These are phyloP conservation scores for Mortierella hygrophila DNA, from an alignment of 192 early-diverging fungal species.

Conservation along the genomic window DNA sequence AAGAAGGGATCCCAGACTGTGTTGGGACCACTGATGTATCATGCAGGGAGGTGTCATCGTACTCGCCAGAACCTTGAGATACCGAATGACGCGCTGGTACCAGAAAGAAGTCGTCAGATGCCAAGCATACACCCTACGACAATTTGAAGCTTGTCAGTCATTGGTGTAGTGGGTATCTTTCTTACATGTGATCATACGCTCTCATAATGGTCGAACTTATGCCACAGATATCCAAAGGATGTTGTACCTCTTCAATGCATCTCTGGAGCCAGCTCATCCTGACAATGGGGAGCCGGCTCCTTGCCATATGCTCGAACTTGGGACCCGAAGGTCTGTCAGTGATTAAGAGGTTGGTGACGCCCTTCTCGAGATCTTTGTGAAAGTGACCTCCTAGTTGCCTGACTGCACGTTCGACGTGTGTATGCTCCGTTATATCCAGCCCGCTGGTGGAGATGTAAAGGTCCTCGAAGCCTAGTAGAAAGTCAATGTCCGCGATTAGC, in stretches of 20 bases:
- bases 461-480: constrained; percentile 24
- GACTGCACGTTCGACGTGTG: constrained; percentile 22
- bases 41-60: neutral
- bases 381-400: constrained; percentile 26
- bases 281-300: constrained; percentile 17
- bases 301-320: constrained; percentile 36
- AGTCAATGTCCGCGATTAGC: neutral
- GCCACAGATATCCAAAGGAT: too few species aligned
- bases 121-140: neutral
- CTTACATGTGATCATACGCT: too few species aligned
- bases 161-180: neutral
- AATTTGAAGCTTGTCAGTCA: neutral
- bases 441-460: constrained; percentile 18
- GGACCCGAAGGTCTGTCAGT: constrained; percentile 23
- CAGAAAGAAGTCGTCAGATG: neutral
- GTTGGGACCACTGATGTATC: neutral
- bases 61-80: neutral
- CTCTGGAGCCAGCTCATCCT: constrained; percentile 26
- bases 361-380: constrained; percentile 19
- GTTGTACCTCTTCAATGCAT: constrained; percentile 33
- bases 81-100: neutral
- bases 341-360: constrained; percentile 26
- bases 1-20: constrained; percentile 16
- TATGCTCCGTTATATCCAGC: constrained; percentile 13
- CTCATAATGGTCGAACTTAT: too few species aligned